Evolutionary conservation across 2,329 filamentous ascomycete genomes (phyloP).

Genomic region (Aureobasidium melanogenum): DNA sequence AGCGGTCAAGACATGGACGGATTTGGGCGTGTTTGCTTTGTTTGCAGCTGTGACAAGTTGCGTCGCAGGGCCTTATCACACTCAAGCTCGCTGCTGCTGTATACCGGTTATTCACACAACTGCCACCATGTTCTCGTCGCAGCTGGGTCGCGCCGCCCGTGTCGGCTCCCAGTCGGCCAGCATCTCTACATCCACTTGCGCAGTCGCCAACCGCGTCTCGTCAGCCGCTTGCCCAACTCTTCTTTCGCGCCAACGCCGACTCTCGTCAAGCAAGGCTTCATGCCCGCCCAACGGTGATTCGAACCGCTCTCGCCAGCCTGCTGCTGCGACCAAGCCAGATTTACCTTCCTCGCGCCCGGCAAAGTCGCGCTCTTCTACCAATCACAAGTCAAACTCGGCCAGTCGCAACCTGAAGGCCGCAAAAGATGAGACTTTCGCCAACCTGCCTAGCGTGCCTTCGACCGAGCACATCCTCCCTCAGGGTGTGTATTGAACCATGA

Average conservation of each 20-base stretch:
- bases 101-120: background rate
- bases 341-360: background rate
- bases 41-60: background rate
- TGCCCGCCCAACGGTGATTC: slow-evolving; percentile 32
- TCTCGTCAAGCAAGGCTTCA: slow-evolving; percentile 42
- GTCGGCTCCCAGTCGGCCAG: background rate
- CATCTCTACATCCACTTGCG: slow-evolving; percentile 11
- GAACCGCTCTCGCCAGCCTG: slow-evolving; percentile 14
- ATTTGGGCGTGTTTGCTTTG: background rate
- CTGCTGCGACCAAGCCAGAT: slow-evolving; percentile 19
- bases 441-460: slow-evolving; percentile 64
- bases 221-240: slow-evolving; percentile 21
- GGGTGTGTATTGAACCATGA: slow-evolving; percentile 8
- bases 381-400: slow-evolving; percentile 15
- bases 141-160: slow-evolving; percentile 8
- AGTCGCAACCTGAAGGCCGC: slow-evolving; percentile 17
- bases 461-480: slow-evolving; percentile 57
- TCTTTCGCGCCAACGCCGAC: slow-evolving; percentile 38
- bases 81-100: background rate
- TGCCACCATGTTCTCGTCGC: slow-evolving; percentile 12
- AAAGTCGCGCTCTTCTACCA: background rate
- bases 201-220: slow-evolving; percentile 23
- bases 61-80: background rate
- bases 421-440: slow-evolving; percentile 41
- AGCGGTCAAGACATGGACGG: background rate